Conservation (phyloP, 2,329 filamentous ascomycete species). For the Magnaporthiopsis incrustans region DNA sequence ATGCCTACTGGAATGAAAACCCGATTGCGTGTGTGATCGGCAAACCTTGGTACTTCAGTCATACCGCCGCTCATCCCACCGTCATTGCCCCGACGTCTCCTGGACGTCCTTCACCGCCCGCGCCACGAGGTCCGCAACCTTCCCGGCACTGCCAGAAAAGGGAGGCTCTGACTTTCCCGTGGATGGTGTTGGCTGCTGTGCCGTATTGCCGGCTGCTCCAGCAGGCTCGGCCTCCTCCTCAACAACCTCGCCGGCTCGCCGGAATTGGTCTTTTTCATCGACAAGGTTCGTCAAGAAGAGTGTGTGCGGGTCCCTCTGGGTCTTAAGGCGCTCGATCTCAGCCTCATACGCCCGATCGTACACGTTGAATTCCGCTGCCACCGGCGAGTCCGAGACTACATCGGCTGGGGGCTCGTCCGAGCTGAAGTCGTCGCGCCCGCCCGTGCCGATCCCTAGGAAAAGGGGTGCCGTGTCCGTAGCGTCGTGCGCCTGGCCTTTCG, state of each 20-base stretch:
- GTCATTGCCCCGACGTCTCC: conserved; percentile 6
- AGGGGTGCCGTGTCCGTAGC: conserved; percentile 52
- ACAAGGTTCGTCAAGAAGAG: conserved; percentile 43
- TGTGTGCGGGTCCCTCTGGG: conserved; percentile 27
- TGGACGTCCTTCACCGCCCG: conserved; percentile 18
- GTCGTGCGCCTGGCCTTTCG: conserved; percentile 55
- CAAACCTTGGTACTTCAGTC: neutral
- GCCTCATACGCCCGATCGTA: conserved; percentile 83
- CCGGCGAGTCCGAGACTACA: conserved; percentile 75
- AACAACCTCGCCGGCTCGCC: conserved; percentile 4
- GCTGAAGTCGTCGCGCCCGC: conserved; percentile 40
- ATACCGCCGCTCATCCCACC: neutral
- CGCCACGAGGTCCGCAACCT: conserved; percentile 23
- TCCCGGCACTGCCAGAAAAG: conserved; percentile 12
- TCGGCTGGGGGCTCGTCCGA: conserved; percentile 29
- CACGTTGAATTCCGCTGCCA: conserved; percentile 75
- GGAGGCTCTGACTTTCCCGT: conserved; percentile 10
- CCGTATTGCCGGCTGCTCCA: conserved; percentile 13
- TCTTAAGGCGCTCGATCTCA: conserved; percentile 65
- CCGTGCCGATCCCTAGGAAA: conserved; percentile 70
- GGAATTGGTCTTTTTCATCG: conserved; percentile 29
- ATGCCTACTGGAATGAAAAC: neutral
- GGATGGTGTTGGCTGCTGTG: neutral
- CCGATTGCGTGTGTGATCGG: too few species aligned
- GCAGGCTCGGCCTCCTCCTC: conserved; percentile 4